A percentile compares a stretch with the other conserved stretches of the same genome.
Evolutionary conservation across 257 asterid species (phyloP).

Genomic region (Rubia yunnanensis): DNA sequence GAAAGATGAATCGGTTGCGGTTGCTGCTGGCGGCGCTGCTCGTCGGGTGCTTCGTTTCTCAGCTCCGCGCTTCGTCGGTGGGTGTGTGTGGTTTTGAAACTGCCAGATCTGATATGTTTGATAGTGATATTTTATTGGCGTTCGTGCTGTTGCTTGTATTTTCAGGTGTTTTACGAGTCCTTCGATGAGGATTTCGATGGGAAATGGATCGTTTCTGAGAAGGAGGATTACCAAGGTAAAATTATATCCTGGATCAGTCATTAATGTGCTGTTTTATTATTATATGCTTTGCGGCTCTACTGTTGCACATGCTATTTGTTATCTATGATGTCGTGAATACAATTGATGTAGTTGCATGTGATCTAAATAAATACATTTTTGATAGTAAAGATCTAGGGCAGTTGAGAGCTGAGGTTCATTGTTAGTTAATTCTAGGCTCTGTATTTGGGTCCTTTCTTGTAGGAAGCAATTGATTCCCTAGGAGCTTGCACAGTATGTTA

Average conservation of each 20-base stretch:
- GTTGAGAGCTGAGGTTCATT: background rate
- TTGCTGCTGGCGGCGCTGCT: constrained; percentile 25
- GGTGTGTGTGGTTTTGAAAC: background rate
- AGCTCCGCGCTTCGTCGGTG: constrained; percentile 57
- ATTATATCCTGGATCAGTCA: constrained; percentile 15
- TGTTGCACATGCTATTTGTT: background rate
- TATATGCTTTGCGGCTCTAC: too few species aligned
- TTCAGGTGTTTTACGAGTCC: constrained; percentile 69
- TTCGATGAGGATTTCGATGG: constrained; percentile 79
- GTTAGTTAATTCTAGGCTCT: background rate
- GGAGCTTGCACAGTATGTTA: background rate
- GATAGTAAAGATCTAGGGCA: background rate
- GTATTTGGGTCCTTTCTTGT: too few species aligned
- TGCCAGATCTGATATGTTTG: background rate
- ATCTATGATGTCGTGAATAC: background rate
- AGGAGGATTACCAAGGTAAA: constrained; percentile 64
- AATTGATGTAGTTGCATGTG: background rate
- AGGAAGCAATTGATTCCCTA: background rate
- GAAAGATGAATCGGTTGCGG: constrained; percentile 44
- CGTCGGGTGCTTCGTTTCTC: constrained; percentile 50
- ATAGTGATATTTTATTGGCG: background rate
- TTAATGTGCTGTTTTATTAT: too few species aligned
- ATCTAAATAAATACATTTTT: too few species aligned
- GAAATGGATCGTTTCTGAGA: constrained; percentile 69
- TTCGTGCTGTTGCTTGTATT: background rate